phyloP scores from a whole-genome alignment of 768 basidiomycete species.

The Lactifluus subvellereus region DNA sequence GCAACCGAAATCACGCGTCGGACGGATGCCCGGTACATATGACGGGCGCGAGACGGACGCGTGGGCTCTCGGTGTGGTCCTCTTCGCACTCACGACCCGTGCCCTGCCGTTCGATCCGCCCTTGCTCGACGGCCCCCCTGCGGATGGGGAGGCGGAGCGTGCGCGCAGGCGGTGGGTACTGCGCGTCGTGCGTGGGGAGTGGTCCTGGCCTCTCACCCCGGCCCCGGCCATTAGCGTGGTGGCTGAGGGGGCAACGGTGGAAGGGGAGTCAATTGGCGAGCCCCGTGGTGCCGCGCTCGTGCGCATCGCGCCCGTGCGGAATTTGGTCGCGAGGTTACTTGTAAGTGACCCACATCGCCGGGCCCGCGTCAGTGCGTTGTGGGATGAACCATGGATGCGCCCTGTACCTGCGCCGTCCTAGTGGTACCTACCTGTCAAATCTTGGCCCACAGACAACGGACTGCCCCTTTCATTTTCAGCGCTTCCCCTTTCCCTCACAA shows the following conservation, averaged over 20 bases:
- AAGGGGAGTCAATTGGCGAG: not conserved
- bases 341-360: conserved; percentile 64
- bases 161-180: conserved; percentile 54
- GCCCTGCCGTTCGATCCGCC: conserved; percentile 61
- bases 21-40: conserved; percentile 46
- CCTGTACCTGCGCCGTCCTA: not conserved
- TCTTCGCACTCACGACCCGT: conserved; percentile 70
- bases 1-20: conserved; percentile 35
- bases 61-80: conserved; percentile 87
- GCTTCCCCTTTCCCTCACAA: not conserved
- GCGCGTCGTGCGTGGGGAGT: conserved; percentile 76
- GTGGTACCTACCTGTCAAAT: not conserved
- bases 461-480: not conserved
- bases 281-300: conserved; percentile 35
- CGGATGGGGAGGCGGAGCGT: conserved; percentile 34
- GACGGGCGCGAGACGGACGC: conserved; percentile 83
- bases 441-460: not conserved
- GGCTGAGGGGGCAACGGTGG: conserved; percentile 8
- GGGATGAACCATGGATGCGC: conserved; percentile 20
- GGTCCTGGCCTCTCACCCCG: conserved; percentile 52
- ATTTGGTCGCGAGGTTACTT: conserved; percentile 55
- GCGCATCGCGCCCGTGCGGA: conserved; percentile 41
- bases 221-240: conserved; percentile 1
- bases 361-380: conserved; percentile 51
- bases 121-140: conserved; percentile 25